Base-by-base conservation (phyloP, 2,329 filamentous ascomycete genomes). In the Penicillium sp. region DNA sequence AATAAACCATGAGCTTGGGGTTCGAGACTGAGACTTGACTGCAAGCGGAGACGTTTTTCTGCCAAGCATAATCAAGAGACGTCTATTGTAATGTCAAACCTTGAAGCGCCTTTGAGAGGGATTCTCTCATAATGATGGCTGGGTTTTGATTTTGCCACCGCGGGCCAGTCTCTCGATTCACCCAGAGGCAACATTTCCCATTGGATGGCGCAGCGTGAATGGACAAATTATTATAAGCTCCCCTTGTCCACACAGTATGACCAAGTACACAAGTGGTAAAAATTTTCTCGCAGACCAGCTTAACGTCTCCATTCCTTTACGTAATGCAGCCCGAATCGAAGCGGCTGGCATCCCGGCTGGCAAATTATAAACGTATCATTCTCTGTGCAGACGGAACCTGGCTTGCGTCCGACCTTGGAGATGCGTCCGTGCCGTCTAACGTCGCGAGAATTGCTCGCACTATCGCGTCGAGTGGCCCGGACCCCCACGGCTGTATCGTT, bases 371-470 rank as follows among this genome's bases (percentile, higher is more conserved):
- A 29, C 45, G 39, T 24, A 49, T 49, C 18, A 42, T 49, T 28
- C 46, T 49, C 24, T 49, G 38, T 42, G 46, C 38, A 43, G 46
- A 49, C 28, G 46, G 46, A 34, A 43, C 46, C 38, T 49, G 38
- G 38, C 46, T 49, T 18, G 45, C 45, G 15, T 43, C 46, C 23
- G 46, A 43, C 46, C 38, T 42, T 18, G 46, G 24, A n/a, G 26
- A 42, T 16, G 29, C 46, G 9, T 42, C 38, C 8, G 18, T 42
- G n/a, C 46, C 46, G 15, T 42, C 39, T 6, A 49, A 49, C 18
- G 39, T 49, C 46, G 44, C 44, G 49, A 47, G 38, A 23, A 51
- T 47, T 12, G 44, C 49, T 47, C 49, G 44, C 21, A 31, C 36
- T n/a, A 34, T 51, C 21, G 49, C 49, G 18, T 38, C 26, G 2